Base-by-base conservation (phyloP, 768 basidiomycete species). In the Cystofilobasidium bisporidii region DNA sequence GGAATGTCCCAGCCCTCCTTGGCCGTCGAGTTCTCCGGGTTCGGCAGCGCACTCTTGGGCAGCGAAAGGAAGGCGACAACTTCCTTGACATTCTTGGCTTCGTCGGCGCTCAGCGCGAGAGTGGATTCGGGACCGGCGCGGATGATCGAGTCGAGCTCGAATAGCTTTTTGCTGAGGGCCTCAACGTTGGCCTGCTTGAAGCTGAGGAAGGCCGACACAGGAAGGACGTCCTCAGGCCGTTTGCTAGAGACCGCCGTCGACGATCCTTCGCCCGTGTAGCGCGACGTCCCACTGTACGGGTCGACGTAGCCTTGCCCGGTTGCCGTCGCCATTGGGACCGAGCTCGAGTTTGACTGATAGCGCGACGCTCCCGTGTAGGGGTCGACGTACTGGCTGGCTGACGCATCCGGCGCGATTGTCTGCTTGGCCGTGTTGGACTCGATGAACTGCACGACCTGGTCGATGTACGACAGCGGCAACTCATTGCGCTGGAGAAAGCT, bases 401-500 rank as follows among this genome's bases (percentile, higher is more conserved):
- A 78, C 3, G 79, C 74, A 18, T 56, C 64, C 1, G 80, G 79
- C 14, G 97, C 78, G 63, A 81, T 85, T 26, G 89, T 85, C 0
- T 89, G 89, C 10, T 56, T 47, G 4, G 82, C 79, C 0, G 92
- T 88, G 71, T 92, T 96, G 77, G 88, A 88, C 77, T 96, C 88
- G 63, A 99, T 98, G 77, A 97, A 98, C 64, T 81, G 81, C 33
- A 89, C 93, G 18, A 99, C 87, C 76, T 97, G 83, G 72, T 98
- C 93, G 30, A 91, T 79, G 74, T 98, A 92, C 6, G 80, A 81
- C 70, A 84, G 73, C 0, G 96, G 87, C 10, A 99, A 82, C 43
- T 97, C 87, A 74, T 99, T 88, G 60, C 79, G 79, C 67, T 86
- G 80, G 55, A 98, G 78, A 81, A 98, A 99, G 30, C 84, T 83